Conservation (phyloP, 768 basidiomycete species). For the Termitomyces sp. region DNA sequence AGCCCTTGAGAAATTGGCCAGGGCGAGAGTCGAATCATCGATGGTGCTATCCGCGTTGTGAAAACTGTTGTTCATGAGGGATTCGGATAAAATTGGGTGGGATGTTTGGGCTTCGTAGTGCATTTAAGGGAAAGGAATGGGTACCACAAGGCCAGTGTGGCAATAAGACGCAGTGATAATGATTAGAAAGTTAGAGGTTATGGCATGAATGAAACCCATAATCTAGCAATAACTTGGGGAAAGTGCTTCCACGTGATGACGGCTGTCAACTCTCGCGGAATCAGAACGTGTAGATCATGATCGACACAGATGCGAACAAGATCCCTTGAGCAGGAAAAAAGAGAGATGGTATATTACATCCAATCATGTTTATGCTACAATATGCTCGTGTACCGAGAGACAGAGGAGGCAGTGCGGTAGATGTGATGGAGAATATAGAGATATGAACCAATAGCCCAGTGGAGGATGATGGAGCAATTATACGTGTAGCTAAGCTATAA, state of each 20-base stretch:
- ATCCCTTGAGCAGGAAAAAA: neutral
- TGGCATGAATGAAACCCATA: neutral
- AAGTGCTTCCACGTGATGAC: constrained; percentile 7
- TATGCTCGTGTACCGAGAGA: neutral
- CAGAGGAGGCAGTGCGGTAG: constrained; percentile 1
- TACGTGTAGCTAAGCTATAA: constrained; percentile 23
- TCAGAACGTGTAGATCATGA: constrained; percentile 1
- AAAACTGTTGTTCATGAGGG: constrained; percentile 45
- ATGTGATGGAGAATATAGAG: constrained; percentile 7
- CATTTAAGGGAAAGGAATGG: constrained; percentile 5
- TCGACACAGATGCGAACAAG: neutral
- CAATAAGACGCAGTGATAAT: constrained; percentile 3
- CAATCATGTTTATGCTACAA: constrained; percentile 6
- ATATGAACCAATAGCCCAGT: constrained; percentile 5
- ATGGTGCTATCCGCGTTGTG: constrained; percentile 57
- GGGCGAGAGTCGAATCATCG: constrained; percentile 73
- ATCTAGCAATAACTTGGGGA: neutral
- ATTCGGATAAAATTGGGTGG: constrained; percentile 29
- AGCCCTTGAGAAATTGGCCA: constrained; percentile 67
- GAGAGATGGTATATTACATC: constrained; percentile 5
- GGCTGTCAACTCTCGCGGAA: neutral
- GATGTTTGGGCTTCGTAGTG: constrained; percentile 16
- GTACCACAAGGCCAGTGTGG: constrained; percentile 11
- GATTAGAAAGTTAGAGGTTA: neutral
- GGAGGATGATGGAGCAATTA: constrained; percentile 10